Evolutionary conservation across 371 early-diverging fungal species (phyloP).

Genomic region (Lichtheimia corymbifera): DNA sequence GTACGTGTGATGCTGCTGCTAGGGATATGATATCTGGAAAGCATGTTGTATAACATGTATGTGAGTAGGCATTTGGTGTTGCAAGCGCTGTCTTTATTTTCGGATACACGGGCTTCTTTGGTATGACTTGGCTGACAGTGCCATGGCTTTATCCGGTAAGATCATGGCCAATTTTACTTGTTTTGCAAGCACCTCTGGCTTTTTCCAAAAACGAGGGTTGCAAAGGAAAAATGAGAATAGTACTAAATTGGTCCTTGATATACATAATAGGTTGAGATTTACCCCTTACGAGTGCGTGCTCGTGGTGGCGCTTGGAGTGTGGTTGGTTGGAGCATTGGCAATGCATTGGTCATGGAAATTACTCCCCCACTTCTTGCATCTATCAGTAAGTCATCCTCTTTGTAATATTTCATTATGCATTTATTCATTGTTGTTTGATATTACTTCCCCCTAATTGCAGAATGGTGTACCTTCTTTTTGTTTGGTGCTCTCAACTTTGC

Average conservation of each 20-base stretch:
- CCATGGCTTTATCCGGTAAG: constrained; percentile 41
- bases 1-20: constrained; percentile 43
- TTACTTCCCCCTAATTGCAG: too few species aligned
- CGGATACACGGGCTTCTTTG: constrained; percentile 36
- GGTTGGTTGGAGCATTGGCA: constrained; percentile 46
- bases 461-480: constrained; percentile 38
- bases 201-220: too few species aligned
- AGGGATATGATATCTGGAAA: constrained; percentile 24
- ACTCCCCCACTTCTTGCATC: constrained; percentile 43
- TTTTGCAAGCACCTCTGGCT: not conserved
- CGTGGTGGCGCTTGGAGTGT: constrained; percentile 47
- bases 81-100: constrained; percentile 39
- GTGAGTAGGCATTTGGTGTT: constrained; percentile 25
- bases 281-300: constrained; percentile 36
- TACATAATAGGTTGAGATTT: constrained; percentile 25
- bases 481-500: constrained; percentile 41
- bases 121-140: constrained; percentile 41
- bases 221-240: too few species aligned
- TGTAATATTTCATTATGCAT: too few species aligned
- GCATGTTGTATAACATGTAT: not conserved
- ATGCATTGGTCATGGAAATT: constrained; percentile 41
- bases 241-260: not conserved
- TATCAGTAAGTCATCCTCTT: constrained; percentile 17
- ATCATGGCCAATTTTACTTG: not conserved
- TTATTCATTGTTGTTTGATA: too few species aligned